Base-by-base conservation (phyloP, 768 basidiomycete species). In the Leccinum uliginosum region DNA sequence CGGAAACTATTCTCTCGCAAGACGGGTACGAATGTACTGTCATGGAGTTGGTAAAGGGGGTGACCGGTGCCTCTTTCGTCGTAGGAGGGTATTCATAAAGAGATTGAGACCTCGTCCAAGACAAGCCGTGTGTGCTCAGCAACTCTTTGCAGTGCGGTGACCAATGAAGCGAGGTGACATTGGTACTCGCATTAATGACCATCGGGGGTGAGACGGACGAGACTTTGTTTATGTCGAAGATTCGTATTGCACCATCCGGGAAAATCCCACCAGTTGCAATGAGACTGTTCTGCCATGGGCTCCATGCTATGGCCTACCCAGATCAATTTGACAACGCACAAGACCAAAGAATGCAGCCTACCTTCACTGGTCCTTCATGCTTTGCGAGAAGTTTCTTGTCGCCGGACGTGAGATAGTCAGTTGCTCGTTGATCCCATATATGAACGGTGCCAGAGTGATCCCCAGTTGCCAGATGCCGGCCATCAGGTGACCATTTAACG, bases 91-190 rank as follows among this genome's bases (percentile, higher is more conserved):
- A 34, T 3, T 60, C 63, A 9, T 60, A 56, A 23, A 62, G 35
- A 15, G 44, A 35, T 45, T 71, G 71, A 32, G 62, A 56, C 35
- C 46, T 58, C 10, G 58, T 58, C 71, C 72, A 72, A 29, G 58
- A 65, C 50, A 68, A 67, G 55, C 73, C 91, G 63, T 93, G 90
- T 3, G 91, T 89, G 44, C 84, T 89, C n/a, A 96, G 72, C 34
- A 97, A 72, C 65, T 96, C 93, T 61, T 91, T 91, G 65, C 85
- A 85, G 59, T 92, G 87, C 4, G 85, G 83, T 15, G 91, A 89
- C 75, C 82, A 89, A 59, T 80, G 77, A 53, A 84, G 75, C 17
- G 80, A 85, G 50, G 82, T 85, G 52, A 86, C 77, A 67, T 80
- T 83, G 14, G 83, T 80, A 51, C 73, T 69, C 19, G 74, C 66